These are phyloP conservation scores for Cichorium intybus DNA, from an alignment of 140 eudicot species.

Conservation along the genomic window DNA sequence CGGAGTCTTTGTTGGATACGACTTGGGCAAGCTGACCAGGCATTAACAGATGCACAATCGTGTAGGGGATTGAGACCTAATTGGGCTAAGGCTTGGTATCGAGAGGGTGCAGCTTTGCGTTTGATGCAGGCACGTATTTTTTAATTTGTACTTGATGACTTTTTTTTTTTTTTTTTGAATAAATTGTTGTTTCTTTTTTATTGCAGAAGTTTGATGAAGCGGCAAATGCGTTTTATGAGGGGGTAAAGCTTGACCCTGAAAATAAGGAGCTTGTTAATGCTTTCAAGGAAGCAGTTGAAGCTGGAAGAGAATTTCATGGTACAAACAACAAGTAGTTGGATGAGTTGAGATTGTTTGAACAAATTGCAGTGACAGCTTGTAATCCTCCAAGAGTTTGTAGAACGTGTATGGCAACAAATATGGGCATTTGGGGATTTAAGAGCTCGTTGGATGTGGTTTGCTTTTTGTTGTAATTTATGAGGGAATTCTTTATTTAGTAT, in stretches of 20 bases:
- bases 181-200: neutral
- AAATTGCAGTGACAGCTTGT: slow-evolving; percentile 13
- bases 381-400: too few relatives aligned
- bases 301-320: slow-evolving; percentile 72
- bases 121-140: slow-evolving; percentile 55
- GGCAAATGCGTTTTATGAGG: slow-evolving; percentile 94
- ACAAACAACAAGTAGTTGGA: slow-evolving; percentile 26
- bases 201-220: slow-evolving; percentile 93
- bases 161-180: neutral
- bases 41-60: slow-evolving; percentile 76
- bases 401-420: too few relatives aligned
- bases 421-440: neutral
- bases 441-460: neutral
- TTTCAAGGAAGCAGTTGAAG: slow-evolving; percentile 96
- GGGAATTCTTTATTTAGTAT: neutral
- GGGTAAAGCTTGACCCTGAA: slow-evolving; percentile 85
- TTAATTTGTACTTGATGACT: neutral
- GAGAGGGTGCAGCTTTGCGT: slow-evolving; percentile 92
- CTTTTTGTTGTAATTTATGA: slow-evolving; percentile 6
- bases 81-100: slow-evolving; percentile 93
- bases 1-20: slow-evolving; percentile 95
- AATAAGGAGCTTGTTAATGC: slow-evolving; percentile 88
- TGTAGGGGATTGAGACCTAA: slow-evolving; percentile 78
- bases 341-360: neutral
- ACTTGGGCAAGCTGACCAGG: slow-evolving; percentile 94